Base-by-base conservation (phyloP, 1,284 basidiomycete species). In the Pterulicium gracile region DNA sequence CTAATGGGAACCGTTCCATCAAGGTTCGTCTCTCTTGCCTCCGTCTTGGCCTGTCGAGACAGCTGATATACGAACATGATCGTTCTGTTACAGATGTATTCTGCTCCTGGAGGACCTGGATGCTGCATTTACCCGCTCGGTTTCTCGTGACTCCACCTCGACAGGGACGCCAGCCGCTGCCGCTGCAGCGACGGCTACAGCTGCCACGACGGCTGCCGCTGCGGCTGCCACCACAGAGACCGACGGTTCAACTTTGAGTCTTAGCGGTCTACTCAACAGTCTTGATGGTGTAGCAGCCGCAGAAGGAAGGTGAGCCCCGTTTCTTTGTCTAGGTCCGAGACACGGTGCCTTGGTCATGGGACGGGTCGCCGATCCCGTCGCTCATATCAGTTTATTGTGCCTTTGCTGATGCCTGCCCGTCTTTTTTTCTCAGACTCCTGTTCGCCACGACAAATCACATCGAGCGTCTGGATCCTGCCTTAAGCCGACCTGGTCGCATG, bases 371-470 rank as follows among this genome's bases (percentile, higher is more conserved):
- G 20, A 18, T 35, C 44, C 36, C 47, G n/a, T 45, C 34, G 43
- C 21, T 40, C 32, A 32, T 45, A 36, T n/a, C 24, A 41, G 24
- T 45, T 51, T 48, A 52, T 15, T n/a, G n/a, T n/a, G n/a, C n/a
- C n/a, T n/a, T n/a, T n/a, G 49, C 53, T 54, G 15, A 56, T 40
- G 23, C 49, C 47, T 27, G 27, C 50, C 49, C 35, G 27, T 44
- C 7, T 15, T 21, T 12, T 51, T 40, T 43, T 21, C 27, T 47
- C 44, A 84, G 86, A 36, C 71, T 88, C 49, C 69, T 88, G 7
- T 88, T 88, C 59, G 83, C 84, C 24, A 88, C 86, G 4, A 88
- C 85, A 7, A 89, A 89, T 62, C 86, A 89, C 58, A 88, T 89
- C 55, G 86, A 89, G 61, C 82, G 87, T 46, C 72, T 89, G 42